These are phyloP conservation scores for bread wheat (Triticum aestivum) DNA, from an alignment of 176 grass and related monocot species.

Conservation along the genomic window IWGSC_CS_RefSeq_v2.1 NC_057807.1:358803440-358803939, in stretches of 20 bases:
- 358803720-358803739: not conserved
- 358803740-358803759: not conserved
- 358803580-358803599: slow-evolving; percentile 98
- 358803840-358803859: not conserved
- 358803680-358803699: not conserved
- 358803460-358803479: slow-evolving; percentile 16
- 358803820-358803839: not conserved
- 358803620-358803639: slow-evolving; percentile 80
- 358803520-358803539: not conserved
- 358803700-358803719: not conserved
- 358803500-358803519: not conserved
- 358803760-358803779: not conserved
- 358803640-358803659: not conserved
- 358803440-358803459: slow-evolving; percentile 85
- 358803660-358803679: not conserved
- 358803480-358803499: not conserved
- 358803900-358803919: not conserved
- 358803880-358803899: not conserved
- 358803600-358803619: slow-evolving; percentile 99
- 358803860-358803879: slow-evolving; percentile 6
- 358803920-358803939: slow-evolving; percentile 6
- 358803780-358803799: not conserved
- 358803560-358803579: slow-evolving; percentile 71
- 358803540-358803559: not conserved
- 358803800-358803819: not conserved